Conservation (phyloP, 2,329 filamentous ascomycete genomes). For the Metarhizium brunneum region DNA sequence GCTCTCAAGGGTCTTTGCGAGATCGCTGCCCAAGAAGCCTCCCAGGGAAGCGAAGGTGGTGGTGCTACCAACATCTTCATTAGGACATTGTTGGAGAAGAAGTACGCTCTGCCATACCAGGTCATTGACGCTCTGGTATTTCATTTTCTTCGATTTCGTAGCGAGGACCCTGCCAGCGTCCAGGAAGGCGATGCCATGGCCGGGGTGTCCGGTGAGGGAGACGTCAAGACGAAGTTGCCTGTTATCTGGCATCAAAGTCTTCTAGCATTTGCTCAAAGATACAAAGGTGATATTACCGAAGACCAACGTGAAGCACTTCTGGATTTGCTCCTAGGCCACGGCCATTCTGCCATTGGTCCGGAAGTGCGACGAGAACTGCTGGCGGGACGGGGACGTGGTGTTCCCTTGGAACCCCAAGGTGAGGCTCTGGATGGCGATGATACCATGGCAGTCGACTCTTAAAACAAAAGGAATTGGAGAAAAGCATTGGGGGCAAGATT, state of each 20-base stretch:
- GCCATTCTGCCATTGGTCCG: slow-evolving; percentile 80
- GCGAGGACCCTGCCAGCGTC: slow-evolving; percentile 50
- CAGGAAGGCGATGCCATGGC: slow-evolving; percentile 45
- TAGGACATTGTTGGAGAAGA: slow-evolving; percentile 87
- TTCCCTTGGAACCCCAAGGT: slow-evolving; percentile 49
- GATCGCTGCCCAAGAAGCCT: slow-evolving; percentile 84
- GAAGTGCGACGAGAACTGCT: slow-evolving; percentile 85
- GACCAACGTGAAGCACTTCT: slow-evolving; percentile 87
- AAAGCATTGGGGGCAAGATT: neutral
- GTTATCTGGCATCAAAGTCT: slow-evolving; percentile 96
- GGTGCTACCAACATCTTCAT: slow-evolving; percentile 95
- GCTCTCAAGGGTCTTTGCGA: slow-evolving; percentile 89
- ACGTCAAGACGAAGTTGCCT: slow-evolving; percentile 58
- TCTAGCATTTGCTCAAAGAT: slow-evolving; percentile 84
- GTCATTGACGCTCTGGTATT: slow-evolving; percentile 93
- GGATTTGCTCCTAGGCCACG: slow-evolving; percentile 74
- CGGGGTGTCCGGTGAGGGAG: slow-evolving; percentile 32
- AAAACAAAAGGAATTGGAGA: slow-evolving; percentile 1
- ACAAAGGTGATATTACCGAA: slow-evolving; percentile 92
- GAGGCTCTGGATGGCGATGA: slow-evolving; percentile 66
- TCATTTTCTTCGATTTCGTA: slow-evolving; percentile 87
- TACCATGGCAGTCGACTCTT: slow-evolving; percentile 69
- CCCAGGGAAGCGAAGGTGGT: slow-evolving; percentile 72
- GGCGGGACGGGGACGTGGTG: slow-evolving; percentile 77
- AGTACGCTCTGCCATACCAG: slow-evolving; percentile 90